Conservation (phyloP, 495 filamentous ascomycete genomes). For the Hypoxylon trugodes region DNA sequence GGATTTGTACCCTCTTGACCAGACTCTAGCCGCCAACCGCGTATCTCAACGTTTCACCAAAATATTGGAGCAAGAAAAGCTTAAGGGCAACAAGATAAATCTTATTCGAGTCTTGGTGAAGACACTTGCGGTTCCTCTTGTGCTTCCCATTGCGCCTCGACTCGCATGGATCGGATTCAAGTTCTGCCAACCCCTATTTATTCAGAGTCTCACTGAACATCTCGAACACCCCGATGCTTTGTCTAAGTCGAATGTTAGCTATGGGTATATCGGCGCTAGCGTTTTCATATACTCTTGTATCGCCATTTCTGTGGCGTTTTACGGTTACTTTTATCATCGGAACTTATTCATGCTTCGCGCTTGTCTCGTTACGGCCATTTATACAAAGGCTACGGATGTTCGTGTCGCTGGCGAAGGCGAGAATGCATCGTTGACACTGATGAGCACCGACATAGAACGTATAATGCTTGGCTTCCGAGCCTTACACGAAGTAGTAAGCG, state of each 20-base stretch:
- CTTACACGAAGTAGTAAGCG: slow-evolving; percentile 50
- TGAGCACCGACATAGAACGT: slow-evolving; percentile 62
- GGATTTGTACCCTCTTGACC: slow-evolving; percentile 50
- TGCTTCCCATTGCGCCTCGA: slow-evolving; percentile 61
- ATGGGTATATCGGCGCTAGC: slow-evolving; percentile 73
- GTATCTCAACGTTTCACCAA: slow-evolving; percentile 49
- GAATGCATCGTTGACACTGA: slow-evolving; percentile 66
- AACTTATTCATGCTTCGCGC: slow-evolving; percentile 68
- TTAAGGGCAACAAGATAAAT: slow-evolving; percentile 23
- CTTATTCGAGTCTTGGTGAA: slow-evolving; percentile 18
- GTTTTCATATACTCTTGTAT: slow-evolving; percentile 68
- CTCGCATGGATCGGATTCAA: slow-evolving; percentile 65
- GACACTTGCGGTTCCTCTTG: slow-evolving; percentile 45
- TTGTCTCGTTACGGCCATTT: slow-evolving; percentile 65
- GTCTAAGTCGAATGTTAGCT: slow-evolving; percentile 51
- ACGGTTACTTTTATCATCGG: slow-evolving; percentile 67
- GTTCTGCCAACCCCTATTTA: slow-evolving; percentile 71
- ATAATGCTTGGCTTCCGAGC: slow-evolving; percentile 48
- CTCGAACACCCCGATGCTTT: slow-evolving; percentile 23
- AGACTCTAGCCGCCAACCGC: slow-evolving; percentile 53
- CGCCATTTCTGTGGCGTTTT: slow-evolving; percentile 60
- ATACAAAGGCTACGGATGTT: slow-evolving; percentile 57
- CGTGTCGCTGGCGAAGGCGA: slow-evolving; percentile 56
- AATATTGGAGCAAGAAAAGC: slow-evolving; percentile 43
- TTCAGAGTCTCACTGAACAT: slow-evolving; percentile 55